phyloP scores from a whole-genome alignment of 345 rosid species.

The Schrenkiella parvula region DNA sequence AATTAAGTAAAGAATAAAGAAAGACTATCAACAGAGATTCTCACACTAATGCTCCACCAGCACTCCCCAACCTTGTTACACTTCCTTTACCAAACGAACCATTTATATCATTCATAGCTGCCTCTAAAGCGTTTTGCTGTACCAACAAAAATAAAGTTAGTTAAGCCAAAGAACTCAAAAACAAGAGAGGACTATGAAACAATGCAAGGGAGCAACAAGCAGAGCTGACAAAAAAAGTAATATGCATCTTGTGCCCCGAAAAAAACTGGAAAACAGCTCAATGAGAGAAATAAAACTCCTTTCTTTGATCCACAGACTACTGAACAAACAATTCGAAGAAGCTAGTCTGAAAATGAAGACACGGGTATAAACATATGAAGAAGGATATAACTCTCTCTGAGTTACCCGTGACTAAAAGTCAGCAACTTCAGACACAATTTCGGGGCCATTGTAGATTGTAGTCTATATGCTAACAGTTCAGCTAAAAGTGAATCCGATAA shows the following conservation, averaged over 20 bases:
- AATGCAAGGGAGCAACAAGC: neutral
- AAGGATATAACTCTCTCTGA: neutral
- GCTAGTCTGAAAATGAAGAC: neutral
- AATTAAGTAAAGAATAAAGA: neutral
- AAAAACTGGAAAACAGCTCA: neutral
- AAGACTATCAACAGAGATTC: constrained; percentile 27
- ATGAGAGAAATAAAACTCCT: neutral
- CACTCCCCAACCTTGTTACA: constrained; percentile 91
- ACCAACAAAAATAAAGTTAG: constrained; percentile 1
- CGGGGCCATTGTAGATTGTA: neutral
- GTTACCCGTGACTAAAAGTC: neutral
- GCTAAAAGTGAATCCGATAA: neutral
- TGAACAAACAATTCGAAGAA: neutral
- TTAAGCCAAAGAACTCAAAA: neutral
- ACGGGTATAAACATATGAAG: neutral
- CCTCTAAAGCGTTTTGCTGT: constrained; percentile 94
- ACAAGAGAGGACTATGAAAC: neutral
- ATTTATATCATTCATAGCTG: constrained; percentile 91
- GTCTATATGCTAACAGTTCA: no score
- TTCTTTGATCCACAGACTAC: neutral
- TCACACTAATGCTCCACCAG: constrained; percentile 92
- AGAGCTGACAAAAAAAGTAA: neutral
- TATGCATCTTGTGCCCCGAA: neutral
- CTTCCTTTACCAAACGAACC: constrained; percentile 92
- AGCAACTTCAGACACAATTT: neutral